Evolutionary conservation across 768 basidiomycete species (phyloP).

Genomic region (Antrodiella citrinella): DNA sequence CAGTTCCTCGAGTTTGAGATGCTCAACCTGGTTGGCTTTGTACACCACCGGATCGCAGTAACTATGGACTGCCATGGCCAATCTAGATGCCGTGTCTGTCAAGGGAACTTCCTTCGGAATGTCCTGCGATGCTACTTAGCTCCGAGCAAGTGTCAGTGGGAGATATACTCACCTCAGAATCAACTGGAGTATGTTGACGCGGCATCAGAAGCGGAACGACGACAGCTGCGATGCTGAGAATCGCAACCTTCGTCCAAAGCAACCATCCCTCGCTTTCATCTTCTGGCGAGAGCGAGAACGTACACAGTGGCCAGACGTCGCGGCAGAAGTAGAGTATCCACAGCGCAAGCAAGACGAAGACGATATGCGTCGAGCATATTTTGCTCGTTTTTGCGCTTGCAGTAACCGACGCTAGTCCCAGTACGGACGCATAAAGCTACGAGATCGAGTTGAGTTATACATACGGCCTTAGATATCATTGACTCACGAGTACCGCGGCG

Average conservation of each 20-base stretch:
- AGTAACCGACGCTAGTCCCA: conserved; percentile 13
- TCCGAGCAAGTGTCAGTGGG: not conserved
- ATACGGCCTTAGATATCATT: no score
- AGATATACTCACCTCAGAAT: conserved; percentile 33
- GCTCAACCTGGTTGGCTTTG: conserved; percentile 33
- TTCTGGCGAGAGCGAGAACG: conserved; percentile 36
- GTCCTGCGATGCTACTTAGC: conserved; percentile 1
- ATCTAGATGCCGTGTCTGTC: conserved; percentile 23
- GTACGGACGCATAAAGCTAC: conserved; percentile 16
- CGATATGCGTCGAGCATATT: conserved; percentile 35
- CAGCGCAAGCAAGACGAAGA: conserved; percentile 36
- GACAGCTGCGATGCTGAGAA: conserved; percentile 36
- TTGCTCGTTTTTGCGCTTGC: conserved; percentile 2
- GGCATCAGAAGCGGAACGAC: conserved; percentile 48
- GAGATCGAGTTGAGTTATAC: no score
- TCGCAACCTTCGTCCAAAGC: conserved; percentile 44
- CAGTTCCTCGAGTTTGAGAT: conserved; percentile 33
- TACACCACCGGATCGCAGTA: conserved; percentile 48
- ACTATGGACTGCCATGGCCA: conserved; percentile 33
- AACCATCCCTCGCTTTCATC: conserved; percentile 36
- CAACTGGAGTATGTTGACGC: conserved; percentile 45
- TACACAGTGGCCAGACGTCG: conserved; percentile 52
- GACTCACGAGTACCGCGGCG: not conserved
- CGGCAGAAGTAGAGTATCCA: conserved; percentile 46
- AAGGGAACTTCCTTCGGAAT: conserved; percentile 22